A percentile compares a stretch with the other conserved stretches of the same genome.
Evolutionary conservation across 495 filamentous ascomycete genomes (phyloP).

Genomic region (Penicillium antarcticum): DNA sequence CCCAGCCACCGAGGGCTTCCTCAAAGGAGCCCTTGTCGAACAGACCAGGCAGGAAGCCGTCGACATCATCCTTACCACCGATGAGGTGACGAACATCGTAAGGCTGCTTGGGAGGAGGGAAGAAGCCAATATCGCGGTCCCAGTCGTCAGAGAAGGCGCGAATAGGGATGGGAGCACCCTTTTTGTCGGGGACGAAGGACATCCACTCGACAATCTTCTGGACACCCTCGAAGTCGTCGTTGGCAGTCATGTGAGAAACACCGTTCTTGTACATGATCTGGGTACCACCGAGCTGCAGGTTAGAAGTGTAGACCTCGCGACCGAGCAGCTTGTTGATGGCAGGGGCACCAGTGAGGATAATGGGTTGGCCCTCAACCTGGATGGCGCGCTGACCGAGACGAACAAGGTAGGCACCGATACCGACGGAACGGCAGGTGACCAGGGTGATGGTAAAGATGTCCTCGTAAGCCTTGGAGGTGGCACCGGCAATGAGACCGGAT

Average conservation of each 20-base stretch:
- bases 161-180: conserved; percentile 83
- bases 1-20: conserved; percentile 95
- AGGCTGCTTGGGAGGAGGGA: conserved; percentile 79
- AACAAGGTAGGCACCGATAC: conserved; percentile 98
- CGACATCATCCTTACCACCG: conserved; percentile 81
- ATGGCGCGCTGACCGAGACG: conserved; percentile 96
- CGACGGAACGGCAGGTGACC: conserved; percentile 95
- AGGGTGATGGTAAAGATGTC: conserved; percentile 99
- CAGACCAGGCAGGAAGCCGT: conserved; percentile 83
- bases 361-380: conserved; percentile 98
- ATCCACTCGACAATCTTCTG: conserved; percentile 98
- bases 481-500: conserved; percentile 96
- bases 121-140: conserved; percentile 89
- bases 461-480: conserved; percentile 93
- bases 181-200: conserved; percentile 93
- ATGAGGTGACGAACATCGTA: conserved; percentile 96
- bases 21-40: conserved; percentile 97
- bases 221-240: conserved; percentile 96
- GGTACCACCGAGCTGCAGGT: conserved; percentile 96
- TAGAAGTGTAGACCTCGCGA: conserved; percentile 97
- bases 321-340: conserved; percentile 98
- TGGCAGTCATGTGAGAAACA: conserved; percentile 97
- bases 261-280: conserved; percentile 99
- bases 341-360: conserved; percentile 95
- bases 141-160: conserved; percentile 79